These are phyloP conservation scores for Cercophora sp. DNA, from an alignment of 495 filamentous ascomycete genomes.

Conservation along the genomic window DNA sequence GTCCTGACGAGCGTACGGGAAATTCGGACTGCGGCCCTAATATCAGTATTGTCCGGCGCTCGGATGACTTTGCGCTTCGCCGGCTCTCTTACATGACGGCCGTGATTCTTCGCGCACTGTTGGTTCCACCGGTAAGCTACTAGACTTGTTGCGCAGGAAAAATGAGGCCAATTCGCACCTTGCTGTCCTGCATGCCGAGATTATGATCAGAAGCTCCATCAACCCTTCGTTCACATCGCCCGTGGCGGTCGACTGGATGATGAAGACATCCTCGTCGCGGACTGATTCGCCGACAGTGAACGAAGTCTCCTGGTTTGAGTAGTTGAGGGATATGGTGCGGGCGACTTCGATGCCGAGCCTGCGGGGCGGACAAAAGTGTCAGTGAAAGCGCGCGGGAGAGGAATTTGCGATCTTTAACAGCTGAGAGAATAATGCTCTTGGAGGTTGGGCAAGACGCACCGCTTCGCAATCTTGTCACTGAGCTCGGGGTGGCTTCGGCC, in stretches of 20 bases:
- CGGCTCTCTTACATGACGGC: constrained; percentile 30
- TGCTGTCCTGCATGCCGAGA: constrained; percentile 96
- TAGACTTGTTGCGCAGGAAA: not conserved
- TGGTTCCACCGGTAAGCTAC: constrained; percentile 15
- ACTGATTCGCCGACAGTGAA: constrained; percentile 97
- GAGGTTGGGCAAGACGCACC: constrained; percentile 49
- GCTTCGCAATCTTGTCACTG: constrained; percentile 82
- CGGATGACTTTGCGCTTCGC: too few relatives aligned
- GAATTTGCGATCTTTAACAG: too few relatives aligned
- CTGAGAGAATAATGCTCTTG: not conserved
- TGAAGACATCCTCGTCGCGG: constrained; percentile 97
- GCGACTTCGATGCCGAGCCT: constrained; percentile 95
- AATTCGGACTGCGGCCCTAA: constrained; percentile 93
- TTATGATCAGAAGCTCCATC: constrained; percentile 99
- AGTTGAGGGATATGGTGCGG: constrained; percentile 90
- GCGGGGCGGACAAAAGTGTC: too few relatives aligned
- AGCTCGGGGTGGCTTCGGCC: constrained; percentile 93
- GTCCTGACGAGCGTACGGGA: constrained; percentile 97
- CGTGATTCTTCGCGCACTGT: constrained; percentile 33
- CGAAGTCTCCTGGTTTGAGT: constrained; percentile 96
- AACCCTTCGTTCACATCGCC: constrained; percentile 98
- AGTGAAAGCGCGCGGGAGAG: too few relatives aligned
- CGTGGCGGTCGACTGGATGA: constrained; percentile 90
- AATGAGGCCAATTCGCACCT: constrained; percentile 16
- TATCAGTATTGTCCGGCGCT: constrained; percentile 67